These are phyloP conservation scores for Mallotus japonicus DNA, from an alignment of 441 rosid genomes.

Conservation along the genomic window DNA sequence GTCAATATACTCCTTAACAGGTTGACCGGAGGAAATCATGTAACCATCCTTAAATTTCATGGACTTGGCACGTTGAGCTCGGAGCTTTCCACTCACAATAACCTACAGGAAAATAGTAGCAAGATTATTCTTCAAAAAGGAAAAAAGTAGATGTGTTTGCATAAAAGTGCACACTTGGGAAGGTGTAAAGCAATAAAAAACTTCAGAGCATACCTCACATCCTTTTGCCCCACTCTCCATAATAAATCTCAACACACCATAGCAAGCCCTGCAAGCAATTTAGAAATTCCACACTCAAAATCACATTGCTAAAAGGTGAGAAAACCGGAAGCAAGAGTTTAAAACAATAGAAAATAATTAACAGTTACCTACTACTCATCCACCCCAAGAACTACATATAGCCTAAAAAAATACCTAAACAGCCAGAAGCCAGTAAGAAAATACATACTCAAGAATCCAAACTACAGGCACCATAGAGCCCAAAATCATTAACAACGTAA, in stretches of 20 bases:
- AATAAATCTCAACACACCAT: slow-evolving; percentile 61
- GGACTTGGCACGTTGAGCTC: slow-evolving; percentile 64
- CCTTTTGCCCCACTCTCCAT: slow-evolving; percentile 86
- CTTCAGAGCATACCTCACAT: slow-evolving; percentile 50
- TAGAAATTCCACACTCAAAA: neutral
- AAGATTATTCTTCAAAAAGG: neutral
- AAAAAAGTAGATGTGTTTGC: neutral
- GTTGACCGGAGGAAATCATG: slow-evolving; percentile 87
- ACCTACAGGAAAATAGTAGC: slow-evolving; percentile 33
- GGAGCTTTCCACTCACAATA: slow-evolving; percentile 61
- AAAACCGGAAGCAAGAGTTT: neutral
- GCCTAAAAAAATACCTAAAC: too few species aligned
- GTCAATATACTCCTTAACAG: slow-evolving; percentile 67
- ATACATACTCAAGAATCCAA: too few species aligned
- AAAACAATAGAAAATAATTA: neutral
- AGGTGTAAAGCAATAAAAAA: neutral
- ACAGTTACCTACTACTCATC: neutral
- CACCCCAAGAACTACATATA: too few species aligned
- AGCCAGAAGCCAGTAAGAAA: too few species aligned
- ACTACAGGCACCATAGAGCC: neutral
- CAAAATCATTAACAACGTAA: neutral
- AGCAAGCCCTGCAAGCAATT: slow-evolving; percentile 48
- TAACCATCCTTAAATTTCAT: slow-evolving; percentile 88
- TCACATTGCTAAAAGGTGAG: neutral
- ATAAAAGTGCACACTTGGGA: neutral